Evolutionary conservation across 495 filamentous ascomycete species (phyloP).

Genomic region (Trichoderma parareesei): DNA sequence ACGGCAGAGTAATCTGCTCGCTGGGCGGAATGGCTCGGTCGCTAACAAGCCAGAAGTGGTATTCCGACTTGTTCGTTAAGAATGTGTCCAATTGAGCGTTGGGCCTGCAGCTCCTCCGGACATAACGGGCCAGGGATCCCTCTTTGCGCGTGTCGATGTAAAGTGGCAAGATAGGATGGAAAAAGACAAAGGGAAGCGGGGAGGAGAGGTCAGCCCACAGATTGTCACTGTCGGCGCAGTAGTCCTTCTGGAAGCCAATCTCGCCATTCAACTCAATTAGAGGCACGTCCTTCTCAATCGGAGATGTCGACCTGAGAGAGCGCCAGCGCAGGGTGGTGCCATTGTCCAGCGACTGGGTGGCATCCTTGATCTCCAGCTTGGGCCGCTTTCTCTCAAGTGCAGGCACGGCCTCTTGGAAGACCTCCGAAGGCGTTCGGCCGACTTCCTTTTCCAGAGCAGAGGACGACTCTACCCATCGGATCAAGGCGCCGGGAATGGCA

Average conservation of each 20-base stretch:
- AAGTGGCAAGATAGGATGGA: slow-evolving; percentile 71
- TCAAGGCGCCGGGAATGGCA: slow-evolving; percentile 55
- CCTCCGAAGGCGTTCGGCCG: slow-evolving; percentile 28
- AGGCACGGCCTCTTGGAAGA: slow-evolving; percentile 32
- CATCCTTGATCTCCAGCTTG: slow-evolving; percentile 37
- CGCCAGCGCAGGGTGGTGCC: slow-evolving; percentile 52
- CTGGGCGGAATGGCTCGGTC: slow-evolving; percentile 56
- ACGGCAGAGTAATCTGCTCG: slow-evolving; percentile 49
- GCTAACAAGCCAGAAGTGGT: slow-evolving; percentile 83
- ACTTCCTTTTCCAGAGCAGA: slow-evolving; percentile 40
- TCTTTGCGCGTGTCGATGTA: slow-evolving; percentile 85
- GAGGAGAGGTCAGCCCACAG: slow-evolving; percentile 68
- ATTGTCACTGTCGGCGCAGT: slow-evolving; percentile 62
- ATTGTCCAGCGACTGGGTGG: slow-evolving; percentile 30
- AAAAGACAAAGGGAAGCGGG: slow-evolving; percentile 79
- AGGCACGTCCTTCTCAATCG: slow-evolving; percentile 54
- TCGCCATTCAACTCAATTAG: slow-evolving; percentile 84
- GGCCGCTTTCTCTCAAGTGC: slow-evolving; percentile 14
- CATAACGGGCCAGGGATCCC: slow-evolving; percentile 75
- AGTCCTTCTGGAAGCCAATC: slow-evolving; percentile 70
- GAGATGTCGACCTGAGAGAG: slow-evolving; percentile 51
- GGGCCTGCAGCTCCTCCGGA: slow-evolving; percentile 79
- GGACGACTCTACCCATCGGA: slow-evolving; percentile 63
- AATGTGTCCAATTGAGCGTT: slow-evolving; percentile 77
- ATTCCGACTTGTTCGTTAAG: slow-evolving; percentile 64